Evolutionary conservation across 768 basidiomycete species (phyloP), one percentile per base, ranked within the genome.

Genomic region (Podaxis carcinomalis): DNA sequence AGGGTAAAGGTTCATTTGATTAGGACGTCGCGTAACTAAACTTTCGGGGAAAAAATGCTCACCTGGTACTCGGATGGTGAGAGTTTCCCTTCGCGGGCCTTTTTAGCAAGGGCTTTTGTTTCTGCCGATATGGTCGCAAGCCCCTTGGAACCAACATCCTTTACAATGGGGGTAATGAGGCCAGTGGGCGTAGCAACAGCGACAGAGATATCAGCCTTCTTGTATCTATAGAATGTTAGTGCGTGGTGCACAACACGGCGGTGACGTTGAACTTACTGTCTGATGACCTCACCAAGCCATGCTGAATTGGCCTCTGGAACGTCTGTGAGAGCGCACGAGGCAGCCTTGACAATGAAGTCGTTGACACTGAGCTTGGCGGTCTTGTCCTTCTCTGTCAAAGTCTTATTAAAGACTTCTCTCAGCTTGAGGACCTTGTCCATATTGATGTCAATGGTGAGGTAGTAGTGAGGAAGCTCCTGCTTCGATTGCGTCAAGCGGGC

Each of bases 271-370:
- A 50, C 95, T 68, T 73, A 97, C 95, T 92, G 91, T 76, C 97
- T 81, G 75, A 99, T 96, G 60, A 88, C 83, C 65, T 99, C 96
- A 65, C 95, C 95, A 63, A 98, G 75, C 97, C 96, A 98, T 11
- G 95, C 95, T 55, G 94, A 93, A 80, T 99, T 99, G 66, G 89
- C 95, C 73, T 98, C 97, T 50, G 97, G 97, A 32, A 98, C 95
- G 69, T 98, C 97, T 46, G 84, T 82, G 53, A 98, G 82, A 1
- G 97, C 95, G 68, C 93, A 90, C 7, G 90, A 86, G 35, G 90
- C 86, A 4, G 94, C 97, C 77, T 99, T 99, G 70, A 98, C 87
- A 68, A 99, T 85, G 72, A 99, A 99, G 77, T 99, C 97, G 74
- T 98, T 98, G 62, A 99, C 93, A 66, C 93, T 95, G 56, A 99